Evolutionary conservation across 106 monocot genomes (phyloP).

Genomic region (Allium cepa): DNA sequence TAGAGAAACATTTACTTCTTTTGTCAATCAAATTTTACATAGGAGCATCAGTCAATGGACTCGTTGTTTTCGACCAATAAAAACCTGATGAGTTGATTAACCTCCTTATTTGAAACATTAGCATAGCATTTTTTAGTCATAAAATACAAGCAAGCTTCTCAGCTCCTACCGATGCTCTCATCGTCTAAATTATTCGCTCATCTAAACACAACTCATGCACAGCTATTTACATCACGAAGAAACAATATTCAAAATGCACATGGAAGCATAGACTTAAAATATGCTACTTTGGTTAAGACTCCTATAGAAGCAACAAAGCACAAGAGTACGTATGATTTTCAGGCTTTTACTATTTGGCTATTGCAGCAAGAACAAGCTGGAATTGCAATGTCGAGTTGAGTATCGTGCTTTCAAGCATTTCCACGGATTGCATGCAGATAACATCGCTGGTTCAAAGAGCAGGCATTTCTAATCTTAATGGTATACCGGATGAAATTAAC

Average conservation of each 20-base stretch:
- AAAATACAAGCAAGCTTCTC: too few relatives aligned
- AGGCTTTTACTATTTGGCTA: conserved; percentile 71
- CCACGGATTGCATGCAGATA: conserved; percentile 92
- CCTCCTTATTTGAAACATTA: too few relatives aligned
- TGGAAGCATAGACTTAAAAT: not conserved
- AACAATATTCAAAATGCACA: not conserved
- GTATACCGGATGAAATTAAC: conserved; percentile 47
- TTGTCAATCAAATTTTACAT: too few relatives aligned
- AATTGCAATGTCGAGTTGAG: conserved; percentile 64
- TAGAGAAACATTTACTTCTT: too few relatives aligned
- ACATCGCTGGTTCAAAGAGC: conserved; percentile 25
- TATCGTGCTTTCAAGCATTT: conserved; percentile 91
- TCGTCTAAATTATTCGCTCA: not conserved
- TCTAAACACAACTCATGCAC: not conserved
- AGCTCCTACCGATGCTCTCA: not conserved
- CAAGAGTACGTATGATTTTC: conserved; percentile 49
- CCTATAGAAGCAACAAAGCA: conserved; percentile 15
- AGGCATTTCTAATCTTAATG: conserved; percentile 80
- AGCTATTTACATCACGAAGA: not conserved
- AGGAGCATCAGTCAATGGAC: too few relatives aligned
- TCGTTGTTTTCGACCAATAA: too few relatives aligned
- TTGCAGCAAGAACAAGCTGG: conserved; percentile 86
- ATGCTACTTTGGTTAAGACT: not conserved
- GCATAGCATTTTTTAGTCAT: too few relatives aligned
- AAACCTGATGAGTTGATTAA: too few relatives aligned